Evolutionary conservation across 495 filamentous ascomycete species (phyloP).

Genomic region (Penicillium diatomitis): DNA sequence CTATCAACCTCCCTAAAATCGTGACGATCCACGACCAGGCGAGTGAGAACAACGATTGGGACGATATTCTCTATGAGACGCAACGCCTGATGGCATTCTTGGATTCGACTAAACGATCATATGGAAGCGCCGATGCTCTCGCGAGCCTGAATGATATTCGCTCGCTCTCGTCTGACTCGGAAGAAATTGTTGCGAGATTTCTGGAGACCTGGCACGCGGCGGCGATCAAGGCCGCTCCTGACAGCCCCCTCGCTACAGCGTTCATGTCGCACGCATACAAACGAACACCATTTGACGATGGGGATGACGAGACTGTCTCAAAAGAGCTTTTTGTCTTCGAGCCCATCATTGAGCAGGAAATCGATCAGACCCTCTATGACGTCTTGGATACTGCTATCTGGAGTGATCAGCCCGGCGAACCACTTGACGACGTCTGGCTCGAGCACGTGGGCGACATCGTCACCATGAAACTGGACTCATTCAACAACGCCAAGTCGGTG

Average conservation of each 20-base stretch:
- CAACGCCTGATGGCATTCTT: constrained; percentile 86
- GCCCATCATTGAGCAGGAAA: constrained; percentile 28
- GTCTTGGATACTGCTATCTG: constrained; percentile 62
- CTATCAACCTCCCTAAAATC: constrained; percentile 49
- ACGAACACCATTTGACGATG: constrained; percentile 20
- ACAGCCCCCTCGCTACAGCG: constrained; percentile 27
- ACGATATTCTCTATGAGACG: constrained; percentile 40
- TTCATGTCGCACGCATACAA: constrained; percentile 36
- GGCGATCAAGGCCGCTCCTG: constrained; percentile 29
- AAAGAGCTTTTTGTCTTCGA: constrained; percentile 36
- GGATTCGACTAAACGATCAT: constrained; percentile 67
- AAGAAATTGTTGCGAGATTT: constrained; percentile 25
- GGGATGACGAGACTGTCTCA: constrained; percentile 18
- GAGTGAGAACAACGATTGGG: constrained; percentile 27
- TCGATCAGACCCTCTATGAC: constrained; percentile 59
- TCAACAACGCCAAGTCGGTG: constrained; percentile 36
- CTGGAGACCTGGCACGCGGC: constrained; percentile 36
- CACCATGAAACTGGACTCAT: constrained; percentile 46
- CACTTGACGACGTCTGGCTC: constrained; percentile 47
- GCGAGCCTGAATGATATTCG: constrained; percentile 34
- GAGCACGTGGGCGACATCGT: constrained; percentile 59
- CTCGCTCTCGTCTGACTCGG: constrained; percentile 21
- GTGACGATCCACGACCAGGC: constrained; percentile 41
- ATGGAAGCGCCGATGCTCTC: constrained; percentile 62
- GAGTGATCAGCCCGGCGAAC: constrained; percentile 38